Percentiles rank a stretch among this genome's conserved stretches.
These are phyloP conservation scores for Albugo laibachii DNA, from an alignment of 352 stramenopile genomes.

Conservation along the genomic window DNA sequence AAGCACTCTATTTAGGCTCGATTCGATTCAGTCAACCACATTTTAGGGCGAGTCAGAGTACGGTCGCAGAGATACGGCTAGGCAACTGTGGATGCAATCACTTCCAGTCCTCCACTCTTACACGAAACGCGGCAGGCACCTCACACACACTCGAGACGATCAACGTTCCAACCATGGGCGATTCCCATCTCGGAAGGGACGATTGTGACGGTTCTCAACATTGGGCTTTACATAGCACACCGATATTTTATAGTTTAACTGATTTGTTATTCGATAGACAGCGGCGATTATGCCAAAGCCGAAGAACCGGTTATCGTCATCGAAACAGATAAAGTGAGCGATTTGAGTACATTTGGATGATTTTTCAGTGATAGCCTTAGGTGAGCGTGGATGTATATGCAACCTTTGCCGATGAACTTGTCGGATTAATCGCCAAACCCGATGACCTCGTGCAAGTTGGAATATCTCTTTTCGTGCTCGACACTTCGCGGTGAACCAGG, in stretches of 20 bases:
- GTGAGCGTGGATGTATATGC: conserved; percentile 85
- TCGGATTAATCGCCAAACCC: conserved; percentile 84
- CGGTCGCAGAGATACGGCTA: no score
- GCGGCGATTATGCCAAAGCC: conserved; percentile 87
- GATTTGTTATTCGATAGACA: conserved; percentile 16
- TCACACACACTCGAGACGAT: conserved; percentile 16
- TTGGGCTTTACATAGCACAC: conserved; percentile 12
- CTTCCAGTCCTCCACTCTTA: no score
- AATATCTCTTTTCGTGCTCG: conserved; percentile 76
- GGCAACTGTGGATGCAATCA: no score
- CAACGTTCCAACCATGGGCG: conserved; percentile 78
- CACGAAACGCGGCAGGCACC: no score
- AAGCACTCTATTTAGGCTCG: no score
- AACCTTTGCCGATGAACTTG: conserved; percentile 77
- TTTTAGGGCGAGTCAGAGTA: no score
- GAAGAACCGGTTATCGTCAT: conserved; percentile 95
- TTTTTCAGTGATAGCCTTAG: conserved; percentile 4
- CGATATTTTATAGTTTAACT: neutral
- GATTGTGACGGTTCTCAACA: conserved; percentile 81
- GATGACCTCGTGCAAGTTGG: conserved; percentile 95
- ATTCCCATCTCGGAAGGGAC: conserved; percentile 98
- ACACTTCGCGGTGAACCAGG: conserved; percentile 35
- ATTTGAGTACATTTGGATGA: neutral
- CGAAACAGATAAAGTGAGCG: conserved; percentile 95
- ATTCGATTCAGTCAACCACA: no score